Evolutionary conservation across 768 basidiomycete species (phyloP).

Genomic region (Cystofilobasidium bisporidii): DNA sequence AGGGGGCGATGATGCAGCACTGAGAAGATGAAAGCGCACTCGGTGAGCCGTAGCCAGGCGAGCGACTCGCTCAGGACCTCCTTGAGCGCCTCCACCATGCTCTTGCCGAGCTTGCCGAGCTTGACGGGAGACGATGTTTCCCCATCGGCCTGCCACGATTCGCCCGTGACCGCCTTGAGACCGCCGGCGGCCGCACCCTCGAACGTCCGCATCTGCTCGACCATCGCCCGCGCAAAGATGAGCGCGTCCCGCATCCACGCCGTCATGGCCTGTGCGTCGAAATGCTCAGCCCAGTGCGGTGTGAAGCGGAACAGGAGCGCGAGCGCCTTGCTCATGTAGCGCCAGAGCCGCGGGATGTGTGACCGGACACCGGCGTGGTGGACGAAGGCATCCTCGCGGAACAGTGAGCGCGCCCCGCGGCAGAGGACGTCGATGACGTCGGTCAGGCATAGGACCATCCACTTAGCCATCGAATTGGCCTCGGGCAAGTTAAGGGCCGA

Average conservation of each 20-base stretch:
- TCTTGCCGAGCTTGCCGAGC: slow-evolving; percentile 54
- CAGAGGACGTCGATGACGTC: slow-evolving; percentile 87
- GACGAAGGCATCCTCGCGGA: slow-evolving; percentile 26
- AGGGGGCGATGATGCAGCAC: background rate
- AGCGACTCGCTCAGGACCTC: slow-evolving; percentile 67
- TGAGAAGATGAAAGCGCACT: slow-evolving; percentile 47
- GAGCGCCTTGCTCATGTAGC: slow-evolving; percentile 65
- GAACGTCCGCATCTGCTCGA: slow-evolving; percentile 68
- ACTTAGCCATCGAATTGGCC: slow-evolving; percentile 77
- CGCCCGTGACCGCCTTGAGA: slow-evolving; percentile 31
- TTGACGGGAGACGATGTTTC: slow-evolving; percentile 36
- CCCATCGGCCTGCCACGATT: slow-evolving; percentile 34
- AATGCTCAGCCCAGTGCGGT: slow-evolving; percentile 68
- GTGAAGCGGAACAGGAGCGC: slow-evolving; percentile 77
- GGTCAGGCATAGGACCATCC: slow-evolving; percentile 81
- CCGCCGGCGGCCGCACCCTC: slow-evolving; percentile 51
- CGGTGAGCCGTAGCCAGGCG: slow-evolving; percentile 84
- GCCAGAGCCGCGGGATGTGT: slow-evolving; percentile 65
- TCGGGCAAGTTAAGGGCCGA: slow-evolving; percentile 56
- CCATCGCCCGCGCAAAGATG: slow-evolving; percentile 78
- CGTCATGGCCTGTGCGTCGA: slow-evolving; percentile 74
- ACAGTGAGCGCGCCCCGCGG: slow-evolving; percentile 44
- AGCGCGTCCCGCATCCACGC: slow-evolving; percentile 98
- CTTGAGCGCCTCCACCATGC: slow-evolving; percentile 70
- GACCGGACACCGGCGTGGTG: slow-evolving; percentile 47